These are phyloP conservation scores for Lonicera japonica DNA, from an alignment of 129 eudicot genomes.

Conservation along the genomic window DNA sequence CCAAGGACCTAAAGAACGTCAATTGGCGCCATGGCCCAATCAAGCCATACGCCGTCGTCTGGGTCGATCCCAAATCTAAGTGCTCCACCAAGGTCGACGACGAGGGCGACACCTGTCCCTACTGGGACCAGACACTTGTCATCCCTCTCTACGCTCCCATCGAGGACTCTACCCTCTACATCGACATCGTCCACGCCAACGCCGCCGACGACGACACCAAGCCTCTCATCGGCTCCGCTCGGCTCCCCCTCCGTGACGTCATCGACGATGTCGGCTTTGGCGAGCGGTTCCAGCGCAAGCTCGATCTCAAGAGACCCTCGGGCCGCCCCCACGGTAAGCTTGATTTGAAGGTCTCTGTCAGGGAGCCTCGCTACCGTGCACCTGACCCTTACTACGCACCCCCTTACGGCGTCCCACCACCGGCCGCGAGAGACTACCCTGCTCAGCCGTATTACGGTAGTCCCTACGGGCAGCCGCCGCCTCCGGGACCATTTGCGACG, in stretches of 20 bases:
- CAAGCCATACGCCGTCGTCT: conserved; percentile 79
- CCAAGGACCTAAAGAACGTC: conserved; percentile 76
- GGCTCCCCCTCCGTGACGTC: conserved; percentile 46
- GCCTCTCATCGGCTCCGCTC: conserved; percentile 86
- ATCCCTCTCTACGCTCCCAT: conserved; percentile 54
- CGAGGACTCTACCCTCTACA: conserved; percentile 55
- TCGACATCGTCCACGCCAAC: conserved; percentile 73
- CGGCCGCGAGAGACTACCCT: conserved; percentile 27
- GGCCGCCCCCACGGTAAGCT: conserved; percentile 86
- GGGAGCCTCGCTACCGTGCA: conserved; percentile 51
- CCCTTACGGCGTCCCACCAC: conserved; percentile 43
- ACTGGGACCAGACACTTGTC: conserved; percentile 55
- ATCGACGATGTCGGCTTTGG: conserved; percentile 60
- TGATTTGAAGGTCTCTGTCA: conserved; percentile 33
- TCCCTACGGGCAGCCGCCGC: conserved; percentile 20
- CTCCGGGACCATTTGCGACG: conserved; percentile 14
- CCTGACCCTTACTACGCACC: conserved; percentile 56
- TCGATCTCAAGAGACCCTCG: conserved; percentile 76
- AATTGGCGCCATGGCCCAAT: conserved; percentile 84
- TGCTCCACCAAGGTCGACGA: conserved; percentile 55
- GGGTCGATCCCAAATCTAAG: conserved; percentile 70
- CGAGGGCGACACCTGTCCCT: conserved; percentile 56
- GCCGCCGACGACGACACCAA: conserved; percentile 59
- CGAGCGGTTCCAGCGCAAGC: conserved; percentile 10
- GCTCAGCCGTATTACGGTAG: conserved; percentile 37